Conservation (phyloP, 2,329 filamentous ascomycete genomes). For the Aureobasidium sp. region DNA sequence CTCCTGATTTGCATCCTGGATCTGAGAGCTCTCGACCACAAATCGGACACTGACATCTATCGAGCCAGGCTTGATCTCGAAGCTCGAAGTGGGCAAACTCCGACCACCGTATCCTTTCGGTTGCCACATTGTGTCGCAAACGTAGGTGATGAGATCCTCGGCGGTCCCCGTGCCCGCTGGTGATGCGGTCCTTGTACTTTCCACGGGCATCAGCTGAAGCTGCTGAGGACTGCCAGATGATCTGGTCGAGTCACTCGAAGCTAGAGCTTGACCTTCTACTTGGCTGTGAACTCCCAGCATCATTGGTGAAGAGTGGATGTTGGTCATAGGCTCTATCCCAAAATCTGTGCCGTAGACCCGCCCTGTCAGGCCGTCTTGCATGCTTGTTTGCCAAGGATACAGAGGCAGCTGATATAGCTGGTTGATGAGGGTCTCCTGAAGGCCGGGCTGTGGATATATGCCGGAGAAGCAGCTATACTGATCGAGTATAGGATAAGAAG, state of each 20-base stretch:
- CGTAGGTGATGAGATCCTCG: neutral
- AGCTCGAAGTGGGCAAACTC: neutral
- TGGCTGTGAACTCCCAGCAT: constrained; percentile 5
- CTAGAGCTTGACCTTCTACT: constrained; percentile 8
- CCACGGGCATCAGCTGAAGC: neutral
- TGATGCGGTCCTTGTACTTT: constrained; percentile 12
- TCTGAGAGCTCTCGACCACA: neutral
- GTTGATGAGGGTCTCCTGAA: neutral
- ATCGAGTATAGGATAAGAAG: neutral
- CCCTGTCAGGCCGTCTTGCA: neutral
- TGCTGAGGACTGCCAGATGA: constrained; percentile 8
- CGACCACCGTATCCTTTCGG: neutral
- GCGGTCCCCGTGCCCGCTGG: constrained; percentile 7
- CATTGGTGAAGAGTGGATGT: neutral
- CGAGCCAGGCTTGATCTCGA: constrained; percentile 11
- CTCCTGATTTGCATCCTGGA: constrained; percentile 7
- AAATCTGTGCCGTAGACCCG: neutral
- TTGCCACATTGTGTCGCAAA: constrained; percentile 9
- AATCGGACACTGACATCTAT: constrained; percentile 10
- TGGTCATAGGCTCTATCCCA: neutral
- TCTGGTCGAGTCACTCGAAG: neutral
- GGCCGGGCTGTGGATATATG: neutral
- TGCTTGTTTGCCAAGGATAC: neutral
- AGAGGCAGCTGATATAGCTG: neutral
- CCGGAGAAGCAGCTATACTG: neutral